These are phyloP conservation scores for Datisca glomerata DNA, from an alignment of 306 rosid species.

Conservation along the genomic window DNA sequence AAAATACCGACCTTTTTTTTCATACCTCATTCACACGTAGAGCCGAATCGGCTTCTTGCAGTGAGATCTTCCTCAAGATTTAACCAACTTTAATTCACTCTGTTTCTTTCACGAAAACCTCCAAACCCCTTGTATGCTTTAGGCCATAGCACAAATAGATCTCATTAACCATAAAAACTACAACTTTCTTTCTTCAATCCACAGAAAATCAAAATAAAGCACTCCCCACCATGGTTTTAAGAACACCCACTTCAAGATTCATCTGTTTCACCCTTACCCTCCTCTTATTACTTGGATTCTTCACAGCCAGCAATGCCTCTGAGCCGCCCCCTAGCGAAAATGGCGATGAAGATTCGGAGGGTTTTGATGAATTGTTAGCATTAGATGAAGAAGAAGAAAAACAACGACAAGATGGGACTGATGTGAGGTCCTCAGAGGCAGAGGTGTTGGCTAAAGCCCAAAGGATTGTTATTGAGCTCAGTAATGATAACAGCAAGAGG, in stretches of 20 bases:
- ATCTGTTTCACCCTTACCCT: slow-evolving; percentile 34
- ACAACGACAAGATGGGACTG: slow-evolving; percentile 16
- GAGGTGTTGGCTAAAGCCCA: slow-evolving; percentile 71
- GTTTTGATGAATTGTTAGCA: slow-evolving; percentile 57
- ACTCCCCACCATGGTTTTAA: slow-evolving; percentile 7
- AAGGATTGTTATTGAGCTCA: slow-evolving; percentile 73
- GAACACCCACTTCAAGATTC: slow-evolving; percentile 37
- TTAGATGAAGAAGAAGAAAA: slow-evolving; percentile 59
- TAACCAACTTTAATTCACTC: neutral
- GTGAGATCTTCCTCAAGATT: neutral
- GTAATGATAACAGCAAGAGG: slow-evolving; percentile 57
- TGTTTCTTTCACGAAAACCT: slow-evolving; percentile 2
- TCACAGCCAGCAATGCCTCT: slow-evolving; percentile 23
- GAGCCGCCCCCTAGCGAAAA: slow-evolving; percentile 24
- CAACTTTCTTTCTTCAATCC: neutral
- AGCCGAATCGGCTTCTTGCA: neutral
- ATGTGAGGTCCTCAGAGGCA: slow-evolving; percentile 60
- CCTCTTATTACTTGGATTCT: slow-evolving; percentile 26
- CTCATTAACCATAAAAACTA: neutral
- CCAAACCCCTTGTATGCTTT: slow-evolving; percentile 1
- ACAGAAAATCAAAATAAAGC: neutral
- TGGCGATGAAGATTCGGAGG: slow-evolving; percentile 44
- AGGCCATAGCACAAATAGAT: neutral
- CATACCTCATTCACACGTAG: neutral
- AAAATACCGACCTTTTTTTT: slow-evolving; percentile 3